These are phyloP conservation scores for Phytophthora nicotianae DNA, from an alignment of 352 stramenopile genomes.

Conservation along the genomic window DNA sequence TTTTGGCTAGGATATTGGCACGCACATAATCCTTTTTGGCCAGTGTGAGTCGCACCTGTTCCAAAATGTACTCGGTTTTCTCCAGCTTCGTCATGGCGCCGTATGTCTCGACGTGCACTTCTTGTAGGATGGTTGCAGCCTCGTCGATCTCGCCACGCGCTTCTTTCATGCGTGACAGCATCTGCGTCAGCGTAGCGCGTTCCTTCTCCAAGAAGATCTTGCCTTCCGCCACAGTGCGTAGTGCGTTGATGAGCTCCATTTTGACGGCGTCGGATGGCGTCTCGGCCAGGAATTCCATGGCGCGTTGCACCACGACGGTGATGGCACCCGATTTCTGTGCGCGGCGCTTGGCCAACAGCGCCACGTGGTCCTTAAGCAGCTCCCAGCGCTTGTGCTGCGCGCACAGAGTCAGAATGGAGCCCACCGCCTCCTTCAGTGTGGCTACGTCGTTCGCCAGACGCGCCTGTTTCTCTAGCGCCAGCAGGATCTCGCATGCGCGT, in stretches of 20 bases:
- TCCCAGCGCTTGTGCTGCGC: slow-evolving; percentile 89
- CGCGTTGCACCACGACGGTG: slow-evolving; percentile 81
- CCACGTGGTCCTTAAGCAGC: slow-evolving; percentile 87
- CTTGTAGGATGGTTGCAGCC: slow-evolving; percentile 96
- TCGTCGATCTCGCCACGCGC: slow-evolving; percentile 91
- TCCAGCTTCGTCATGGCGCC: slow-evolving; percentile 98
- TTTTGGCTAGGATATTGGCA: slow-evolving; percentile 96
- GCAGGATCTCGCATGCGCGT: slow-evolving; percentile 79
- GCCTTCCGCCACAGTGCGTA: slow-evolving; percentile 95
- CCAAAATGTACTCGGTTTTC: slow-evolving; percentile 99
- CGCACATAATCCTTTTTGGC: slow-evolving; percentile 97
- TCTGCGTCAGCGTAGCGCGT: slow-evolving; percentile 92
- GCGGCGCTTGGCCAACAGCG: slow-evolving; percentile 87
- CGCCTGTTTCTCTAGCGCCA: slow-evolving; percentile 86
- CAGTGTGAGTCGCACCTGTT: slow-evolving; percentile 97
- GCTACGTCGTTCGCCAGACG: slow-evolving; percentile 83
- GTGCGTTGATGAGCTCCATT: slow-evolving; percentile 92
- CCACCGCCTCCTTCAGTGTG: slow-evolving; percentile 85
- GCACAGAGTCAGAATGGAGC: slow-evolving; percentile 78
- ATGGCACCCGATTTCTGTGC: slow-evolving; percentile 90
- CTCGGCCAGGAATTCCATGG: slow-evolving; percentile 82
- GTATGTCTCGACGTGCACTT: slow-evolving; percentile 99
- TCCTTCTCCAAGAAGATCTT: slow-evolving; percentile 99
- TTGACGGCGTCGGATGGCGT: slow-evolving; percentile 87
- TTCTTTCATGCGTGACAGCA: slow-evolving; percentile 94